Evolutionary conservation across 1,139 yeast species (phyloP).

Genomic region (Scheffersomyces parashehatae): DNA sequence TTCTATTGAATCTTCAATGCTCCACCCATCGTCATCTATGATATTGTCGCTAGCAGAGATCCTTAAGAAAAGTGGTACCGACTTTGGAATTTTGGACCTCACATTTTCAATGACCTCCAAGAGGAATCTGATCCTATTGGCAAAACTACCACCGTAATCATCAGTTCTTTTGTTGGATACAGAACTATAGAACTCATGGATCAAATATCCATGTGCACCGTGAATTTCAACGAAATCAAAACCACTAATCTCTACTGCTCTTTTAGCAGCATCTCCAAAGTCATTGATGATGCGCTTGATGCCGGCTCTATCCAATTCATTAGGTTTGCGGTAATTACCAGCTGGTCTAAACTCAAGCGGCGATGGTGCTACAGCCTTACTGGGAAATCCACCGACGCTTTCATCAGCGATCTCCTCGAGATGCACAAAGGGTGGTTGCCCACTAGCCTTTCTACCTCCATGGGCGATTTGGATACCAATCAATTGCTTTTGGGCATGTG

Average conservation of each 20-base stretch:
- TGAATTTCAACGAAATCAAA: slow-evolving; percentile 18
- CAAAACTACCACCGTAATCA: slow-evolving; percentile 18
- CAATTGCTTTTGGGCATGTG: slow-evolving; percentile 51
- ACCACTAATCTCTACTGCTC: slow-evolving; percentile 14
- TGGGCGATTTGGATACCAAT: slow-evolving; percentile 59
- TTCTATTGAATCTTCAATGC: slow-evolving; percentile 44
- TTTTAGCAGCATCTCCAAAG: slow-evolving; percentile 30
- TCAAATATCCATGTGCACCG: slow-evolving; percentile 17
- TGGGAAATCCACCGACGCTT: slow-evolving; percentile 43
- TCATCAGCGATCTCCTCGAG: slow-evolving; percentile 32
- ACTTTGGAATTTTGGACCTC: slow-evolving; percentile 29
- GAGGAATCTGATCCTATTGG: slow-evolving; percentile 14
- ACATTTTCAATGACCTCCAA: slow-evolving; percentile 26
- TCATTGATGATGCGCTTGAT: slow-evolving; percentile 34
- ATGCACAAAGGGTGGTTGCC: slow-evolving; percentile 34
- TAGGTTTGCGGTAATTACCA: slow-evolving; percentile 28
- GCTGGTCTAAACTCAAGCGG: slow-evolving; percentile 35
- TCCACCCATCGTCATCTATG: slow-evolving; percentile 44
- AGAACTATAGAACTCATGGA: slow-evolving; percentile 13
- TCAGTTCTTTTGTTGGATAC: slow-evolving; percentile 16
- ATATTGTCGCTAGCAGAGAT: slow-evolving; percentile 43
- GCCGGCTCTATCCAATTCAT: slow-evolving; percentile 33
- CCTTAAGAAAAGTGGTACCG: slow-evolving; percentile 46
- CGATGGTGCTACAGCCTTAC: slow-evolving; percentile 48
- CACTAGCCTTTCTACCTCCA: slow-evolving; percentile 54